Percentiles rank a stretch among this genome's conserved stretches.
phyloP scores from a whole-genome alignment of 2,329 filamentous ascomycete species.

The Botryosphaeria dothidea region DNA sequence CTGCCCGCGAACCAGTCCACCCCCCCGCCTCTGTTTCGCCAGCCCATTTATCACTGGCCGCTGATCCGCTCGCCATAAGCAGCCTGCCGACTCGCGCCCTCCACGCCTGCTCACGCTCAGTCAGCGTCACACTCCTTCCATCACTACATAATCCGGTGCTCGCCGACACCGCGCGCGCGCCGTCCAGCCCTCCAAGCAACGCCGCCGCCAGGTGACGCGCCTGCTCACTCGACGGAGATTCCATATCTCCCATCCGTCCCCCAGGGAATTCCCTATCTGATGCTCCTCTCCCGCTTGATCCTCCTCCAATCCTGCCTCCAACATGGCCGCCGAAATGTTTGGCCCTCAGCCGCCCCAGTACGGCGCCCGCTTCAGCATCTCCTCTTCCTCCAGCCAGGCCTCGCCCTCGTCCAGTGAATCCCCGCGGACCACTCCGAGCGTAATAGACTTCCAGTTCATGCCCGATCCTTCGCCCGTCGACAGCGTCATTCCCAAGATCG shows the following conservation, averaged over 20 bases:
- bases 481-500: conserved; percentile 54
- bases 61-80: conserved; percentile 18
- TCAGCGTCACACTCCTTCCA: conserved; percentile 6
- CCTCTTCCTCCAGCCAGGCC: conserved; percentile 41
- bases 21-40: conserved; percentile 11
- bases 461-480: conserved; percentile 27
- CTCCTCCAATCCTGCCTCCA: conserved; percentile 21
- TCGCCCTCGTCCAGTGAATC: conserved; percentile 45
- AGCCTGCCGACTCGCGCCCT: conserved; percentile 15
- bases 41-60: conserved; percentile 20
- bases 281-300: background rate
- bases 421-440: conserved; percentile 34
- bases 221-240: background rate
- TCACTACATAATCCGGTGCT: conserved; percentile 4
- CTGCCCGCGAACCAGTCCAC: conserved; percentile 10
- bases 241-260: background rate
- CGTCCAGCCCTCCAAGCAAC: background rate
- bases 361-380: conserved; percentile 36
- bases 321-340: conserved; percentile 39
- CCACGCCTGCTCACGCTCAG: conserved; percentile 13
- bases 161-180: background rate
- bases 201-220: conserved; percentile 2
- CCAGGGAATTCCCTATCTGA: background rate
- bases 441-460: conserved; percentile 30
- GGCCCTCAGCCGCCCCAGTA: conserved; percentile 35